Evolutionary conservation across 257 asterid species (phyloP), one percentile per base, ranked within the genome.

Genomic region (Fraxinus anomala): DNA sequence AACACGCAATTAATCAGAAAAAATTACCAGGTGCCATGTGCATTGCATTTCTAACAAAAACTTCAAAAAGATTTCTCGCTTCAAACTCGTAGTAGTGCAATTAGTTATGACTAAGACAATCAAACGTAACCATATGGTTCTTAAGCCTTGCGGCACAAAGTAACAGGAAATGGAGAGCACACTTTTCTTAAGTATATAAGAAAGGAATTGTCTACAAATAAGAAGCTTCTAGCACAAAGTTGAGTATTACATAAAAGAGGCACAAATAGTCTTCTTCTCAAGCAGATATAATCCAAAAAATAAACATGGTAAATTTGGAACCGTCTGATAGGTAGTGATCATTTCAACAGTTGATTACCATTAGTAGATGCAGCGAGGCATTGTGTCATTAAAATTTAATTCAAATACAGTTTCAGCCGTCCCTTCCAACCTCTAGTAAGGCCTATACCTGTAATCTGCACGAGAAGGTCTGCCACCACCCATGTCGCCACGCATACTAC

Each of bases 391-490:
- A 2, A 61, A 24, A 78, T 75, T 23, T 40, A 65, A 44, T 69
- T 70, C 68, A 59, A 68, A 39, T 24, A 68, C 37, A 39, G 76
- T 36, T 21, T 61, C 67, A 78, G 36, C 44, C n/a, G 4, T 26
- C 69, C 74, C 76, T 51, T 42, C 5, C 8, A 33, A 68, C 34
- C 77, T 51, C 85, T 84, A 94, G 81, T 94, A 94, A 34, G 98
- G 99, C 83, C 98, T 83, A 70, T 91, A 96, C 82, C 99, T 88
- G 85, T 85, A 72, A 88, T 93, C 97, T 44, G 96, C 73, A 30
- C 98, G 94, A 17, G 97, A 82, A 75, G 98, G 92, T 80, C 99
- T 91, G 30, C 88, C 84, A 37, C 88, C 81, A 61, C 85, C 78
- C 82, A 83, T 65, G 75, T 82, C 87, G 12, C 69, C 69, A 3